A percentile compares a stretch with the other conserved stretches of the same genome.
These are phyloP conservation scores for Coniochaeta sp. DNA, from an alignment of 2,329 filamentous ascomycete species.

Conservation along the genomic window DNA sequence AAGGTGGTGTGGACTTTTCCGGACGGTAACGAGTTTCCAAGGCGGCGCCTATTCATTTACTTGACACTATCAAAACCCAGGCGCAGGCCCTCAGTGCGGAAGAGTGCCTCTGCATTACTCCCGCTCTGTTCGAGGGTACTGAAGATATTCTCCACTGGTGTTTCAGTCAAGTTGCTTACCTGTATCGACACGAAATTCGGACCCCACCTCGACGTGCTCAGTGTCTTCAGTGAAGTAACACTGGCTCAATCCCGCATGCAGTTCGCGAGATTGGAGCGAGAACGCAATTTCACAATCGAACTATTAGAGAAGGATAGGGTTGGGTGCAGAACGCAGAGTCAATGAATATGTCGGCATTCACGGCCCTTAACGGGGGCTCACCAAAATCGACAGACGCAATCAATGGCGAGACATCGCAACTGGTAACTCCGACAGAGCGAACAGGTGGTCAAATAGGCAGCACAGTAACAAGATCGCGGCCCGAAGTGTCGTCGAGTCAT, in stretches of 20 bases:
- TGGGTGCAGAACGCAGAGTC: background rate
- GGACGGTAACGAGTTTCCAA: background rate
- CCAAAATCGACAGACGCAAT: constrained; percentile 31
- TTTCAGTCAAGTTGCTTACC: constrained; percentile 1
- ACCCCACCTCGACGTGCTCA: background rate
- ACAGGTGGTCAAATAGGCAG: constrained; percentile 14
- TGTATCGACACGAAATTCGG: background rate
- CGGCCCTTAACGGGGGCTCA: constrained; percentile 42
- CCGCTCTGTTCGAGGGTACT: background rate
- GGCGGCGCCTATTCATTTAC: background rate
- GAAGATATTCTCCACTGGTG: background rate
- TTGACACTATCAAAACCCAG: background rate
- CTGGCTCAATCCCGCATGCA: background rate
- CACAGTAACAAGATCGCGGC: constrained; percentile 15
- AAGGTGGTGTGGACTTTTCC: background rate
- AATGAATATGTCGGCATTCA: constrained; percentile 41
- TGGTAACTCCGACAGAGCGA: constrained; percentile 12
- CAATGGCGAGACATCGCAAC: constrained; percentile 19
- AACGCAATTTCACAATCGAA: background rate
- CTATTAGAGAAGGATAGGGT: background rate
- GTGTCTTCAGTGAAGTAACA: background rate
- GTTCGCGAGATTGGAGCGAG: background rate
- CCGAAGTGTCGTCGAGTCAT: constrained; percentile 20
- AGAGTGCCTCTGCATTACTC: background rate
- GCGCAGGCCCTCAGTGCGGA: background rate